Conservation (phyloP, 2,329 filamentous ascomycete genomes). For the Paraphoma sp. region DNA sequence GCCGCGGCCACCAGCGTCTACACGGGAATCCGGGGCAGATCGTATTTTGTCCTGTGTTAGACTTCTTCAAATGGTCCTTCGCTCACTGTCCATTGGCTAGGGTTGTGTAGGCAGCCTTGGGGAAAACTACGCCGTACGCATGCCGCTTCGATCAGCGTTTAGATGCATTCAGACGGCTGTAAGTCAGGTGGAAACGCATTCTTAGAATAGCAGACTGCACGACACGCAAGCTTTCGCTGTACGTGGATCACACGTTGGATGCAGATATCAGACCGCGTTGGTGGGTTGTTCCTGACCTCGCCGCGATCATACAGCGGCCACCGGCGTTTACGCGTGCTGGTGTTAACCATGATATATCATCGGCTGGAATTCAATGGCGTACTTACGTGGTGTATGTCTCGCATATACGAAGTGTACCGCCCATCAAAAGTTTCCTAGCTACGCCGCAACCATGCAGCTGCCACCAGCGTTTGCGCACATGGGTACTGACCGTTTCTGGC, state of each 20-base stretch:
- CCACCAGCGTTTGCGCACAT: slow-evolving; percentile 12
- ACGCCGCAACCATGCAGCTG: slow-evolving; percentile 7
- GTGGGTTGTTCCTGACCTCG: neutral
- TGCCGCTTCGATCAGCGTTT: no score
- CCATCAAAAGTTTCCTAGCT: neutral
- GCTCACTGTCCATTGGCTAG: no score
- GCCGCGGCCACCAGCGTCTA: slow-evolving; percentile 8
- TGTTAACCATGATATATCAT: neutral
- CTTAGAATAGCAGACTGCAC: neutral
- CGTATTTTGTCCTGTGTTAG: no score
- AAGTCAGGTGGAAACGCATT: neutral
- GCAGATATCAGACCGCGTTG: neutral
- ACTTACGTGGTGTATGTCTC: no score
- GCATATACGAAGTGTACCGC: no score
- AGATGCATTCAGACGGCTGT: no score
- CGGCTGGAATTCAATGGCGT: no score
- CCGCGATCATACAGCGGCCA: slow-evolving; percentile 6
- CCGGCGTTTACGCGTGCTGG: slow-evolving; percentile 10
- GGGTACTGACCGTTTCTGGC: no score
- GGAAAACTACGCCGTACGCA: no score
- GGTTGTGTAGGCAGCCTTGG: no score
- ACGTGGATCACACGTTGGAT: neutral
- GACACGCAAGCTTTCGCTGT: neutral
- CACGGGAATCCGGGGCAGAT: neutral
- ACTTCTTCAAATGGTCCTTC: no score